Evolutionary conservation across 352 stramenopile genomes (phyloP).

Genomic region (Pythium scleroteichum): DNA sequence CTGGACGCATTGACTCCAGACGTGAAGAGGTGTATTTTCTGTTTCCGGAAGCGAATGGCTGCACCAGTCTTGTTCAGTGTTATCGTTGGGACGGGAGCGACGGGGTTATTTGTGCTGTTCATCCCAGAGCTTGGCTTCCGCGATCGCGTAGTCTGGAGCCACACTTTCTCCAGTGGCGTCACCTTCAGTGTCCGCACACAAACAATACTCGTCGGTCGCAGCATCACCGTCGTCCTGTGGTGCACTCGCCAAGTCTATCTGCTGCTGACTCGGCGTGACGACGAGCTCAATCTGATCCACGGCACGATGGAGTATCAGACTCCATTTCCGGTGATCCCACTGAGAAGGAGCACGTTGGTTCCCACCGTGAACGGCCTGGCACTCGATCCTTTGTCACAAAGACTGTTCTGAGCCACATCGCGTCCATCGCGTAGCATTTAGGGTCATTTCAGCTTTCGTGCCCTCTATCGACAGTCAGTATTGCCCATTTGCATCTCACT

Average conservation of each 20-base stretch:
- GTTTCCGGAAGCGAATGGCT: constrained; percentile 12
- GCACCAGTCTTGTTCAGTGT: not conserved
- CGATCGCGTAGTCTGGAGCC: constrained; percentile 11
- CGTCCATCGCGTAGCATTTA: no score
- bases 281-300: constrained; percentile 21
- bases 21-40: constrained; percentile 7
- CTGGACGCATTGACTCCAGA: constrained; percentile 10
- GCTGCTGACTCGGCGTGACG: constrained; percentile 3
- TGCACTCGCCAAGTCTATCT: constrained; percentile 12
- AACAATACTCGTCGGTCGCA: constrained; percentile 6
- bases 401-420: no score
- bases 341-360: no score
- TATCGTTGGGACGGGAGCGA: not conserved
- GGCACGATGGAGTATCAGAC: constrained; percentile 12
- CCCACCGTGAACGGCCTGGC: not conserved
- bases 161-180: not conserved
- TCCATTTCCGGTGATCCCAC: constrained; percentile 1
- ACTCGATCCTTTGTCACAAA: not conserved
- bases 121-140: not conserved
- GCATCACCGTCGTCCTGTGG: constrained; percentile 10
- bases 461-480: no score
- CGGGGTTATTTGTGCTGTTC: not conserved
- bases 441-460: no score
- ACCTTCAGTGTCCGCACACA: constrained; percentile 2
- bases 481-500: no score